Base-by-base conservation (phyloP, 176 grass and related monocot genomes). In the Lolium perenne region DNA sequence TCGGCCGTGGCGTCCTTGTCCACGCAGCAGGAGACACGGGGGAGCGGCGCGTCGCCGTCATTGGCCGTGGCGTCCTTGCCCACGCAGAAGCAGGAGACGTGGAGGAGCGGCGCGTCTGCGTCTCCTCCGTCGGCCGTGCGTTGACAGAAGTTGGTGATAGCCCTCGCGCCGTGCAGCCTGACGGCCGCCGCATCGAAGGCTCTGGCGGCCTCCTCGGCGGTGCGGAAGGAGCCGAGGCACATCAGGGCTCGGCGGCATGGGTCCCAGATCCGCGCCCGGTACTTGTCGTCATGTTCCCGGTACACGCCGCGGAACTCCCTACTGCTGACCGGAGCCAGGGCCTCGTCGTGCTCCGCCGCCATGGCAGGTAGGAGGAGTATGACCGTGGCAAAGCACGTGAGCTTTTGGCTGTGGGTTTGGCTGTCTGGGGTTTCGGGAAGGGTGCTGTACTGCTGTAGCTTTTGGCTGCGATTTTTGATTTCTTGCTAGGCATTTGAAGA, bases 221-320 rank as follows among this genome's bases (percentile, higher is more conserved):
- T 88, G 91, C 91, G 87, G 78, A 97, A 95, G 5, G 87, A 90
- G 63, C 93, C 95, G 25, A 93, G 91, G 87, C 89, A 93, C 20
- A 93, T 87, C 6, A 0, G n/a, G 0, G 43, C n/a, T 48, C 70
- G 41, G 40, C 6, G 10, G 40, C 1, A 20, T 20, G 70, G 5
- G 43, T 48, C 70, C 38, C 38, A 40, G 38, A 74, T 74, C 43
- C 11, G 71, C 41, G 38, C 38, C 38, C 38, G 38, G 38, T 40
- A 40, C 21, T 8, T 26, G 62, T 25, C 62, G 62, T 23, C 0
- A 1, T 0, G 62, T 1, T 4, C 4, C 62, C 1, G 25, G 25
- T 15, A 1, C 22, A 26, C 60, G 22, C 60, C 60, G 20, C 60
- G 57, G 38, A 40, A 40, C 38, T 40, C 38, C 38, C 38, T 3